Evolutionary conservation across 1,284 basidiomycete genomes (phyloP).

Genomic region (Fomitopsis betulina): DNA sequence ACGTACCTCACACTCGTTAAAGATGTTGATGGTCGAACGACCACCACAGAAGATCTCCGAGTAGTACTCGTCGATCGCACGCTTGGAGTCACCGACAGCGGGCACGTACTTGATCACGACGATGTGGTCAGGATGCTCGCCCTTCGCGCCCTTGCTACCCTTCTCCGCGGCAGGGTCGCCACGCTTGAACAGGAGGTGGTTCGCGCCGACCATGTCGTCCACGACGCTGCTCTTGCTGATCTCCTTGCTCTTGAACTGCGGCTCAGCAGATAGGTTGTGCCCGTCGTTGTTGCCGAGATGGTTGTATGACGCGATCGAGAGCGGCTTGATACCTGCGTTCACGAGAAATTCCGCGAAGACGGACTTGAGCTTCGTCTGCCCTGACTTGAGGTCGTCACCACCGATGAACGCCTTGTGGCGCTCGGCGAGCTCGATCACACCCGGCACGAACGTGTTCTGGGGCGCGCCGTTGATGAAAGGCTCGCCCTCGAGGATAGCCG

Average conservation of each 20-base stretch:
- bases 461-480: constrained; percentile 98
- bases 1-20: constrained; percentile 89
- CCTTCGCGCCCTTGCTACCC: constrained; percentile 67
- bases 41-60: constrained; percentile 89
- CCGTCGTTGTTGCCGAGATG: constrained; percentile 99
- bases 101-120: constrained; percentile 95
- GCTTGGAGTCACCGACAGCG: constrained; percentile 94
- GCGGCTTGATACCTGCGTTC: constrained; percentile 98
- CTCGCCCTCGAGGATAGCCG: constrained; percentile 91
- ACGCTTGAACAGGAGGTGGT: constrained; percentile 86
- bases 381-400: constrained; percentile 96
- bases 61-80: constrained; percentile 98
- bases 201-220: constrained; percentile 95
- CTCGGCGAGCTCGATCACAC: constrained; percentile 92
- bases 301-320: constrained; percentile 97
- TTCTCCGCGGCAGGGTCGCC: constrained; percentile 49
- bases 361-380: constrained; percentile 93
- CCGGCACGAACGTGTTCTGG: constrained; percentile 99
- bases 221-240: constrained; percentile 96
- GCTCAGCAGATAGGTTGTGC: constrained; percentile 87
- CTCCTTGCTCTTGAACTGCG: constrained; percentile 98
- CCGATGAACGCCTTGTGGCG: constrained; percentile 90
- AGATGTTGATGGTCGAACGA: constrained; percentile 85
- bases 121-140: constrained; percentile 96
- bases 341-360: constrained; percentile 98